Evolutionary conservation across 1,284 basidiomycete genomes (phyloP).

Genomic region (Melanopsichium pennsylvanicum): DNA sequence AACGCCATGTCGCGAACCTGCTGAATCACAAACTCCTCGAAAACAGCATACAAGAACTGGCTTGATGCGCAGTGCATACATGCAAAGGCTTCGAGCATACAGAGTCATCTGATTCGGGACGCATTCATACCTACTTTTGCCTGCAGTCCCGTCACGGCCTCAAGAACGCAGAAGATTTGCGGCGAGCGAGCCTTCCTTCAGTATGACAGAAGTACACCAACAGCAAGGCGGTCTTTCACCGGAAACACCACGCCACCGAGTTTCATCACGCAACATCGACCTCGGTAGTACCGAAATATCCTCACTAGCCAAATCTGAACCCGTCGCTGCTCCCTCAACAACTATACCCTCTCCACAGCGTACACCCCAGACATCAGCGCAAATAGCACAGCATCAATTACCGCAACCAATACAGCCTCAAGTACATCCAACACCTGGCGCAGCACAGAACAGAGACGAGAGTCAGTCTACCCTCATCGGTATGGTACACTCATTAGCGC

Average conservation of each 20-base stretch:
- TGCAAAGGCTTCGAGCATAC: no score
- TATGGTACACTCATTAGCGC: neutral
- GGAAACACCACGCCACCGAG: neutral
- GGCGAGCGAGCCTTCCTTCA: neutral
- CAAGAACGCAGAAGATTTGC: no score
- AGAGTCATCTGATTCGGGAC: neutral
- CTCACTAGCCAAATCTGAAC: neutral
- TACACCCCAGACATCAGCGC: neutral
- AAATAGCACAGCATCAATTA: neutral
- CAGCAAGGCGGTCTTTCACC: neutral
- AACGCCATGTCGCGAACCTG: no score
- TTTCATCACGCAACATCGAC: neutral
- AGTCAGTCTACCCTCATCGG: neutral
- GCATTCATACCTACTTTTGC: neutral
- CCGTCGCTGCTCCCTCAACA: neutral
- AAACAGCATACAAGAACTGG: neutral
- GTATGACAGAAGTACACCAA: conserved; percentile 9
- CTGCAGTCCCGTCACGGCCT: no score
- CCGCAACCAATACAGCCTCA: neutral
- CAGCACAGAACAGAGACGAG: neutral
- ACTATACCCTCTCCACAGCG: neutral
- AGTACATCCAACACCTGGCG: neutral
- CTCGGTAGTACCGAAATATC: neutral
- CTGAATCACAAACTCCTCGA: neutral
- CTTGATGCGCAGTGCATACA: neutral